Evolutionary conservation across 257 asterid genomes (phyloP).

Genomic region (Solanum megistacrolobum): DNA sequence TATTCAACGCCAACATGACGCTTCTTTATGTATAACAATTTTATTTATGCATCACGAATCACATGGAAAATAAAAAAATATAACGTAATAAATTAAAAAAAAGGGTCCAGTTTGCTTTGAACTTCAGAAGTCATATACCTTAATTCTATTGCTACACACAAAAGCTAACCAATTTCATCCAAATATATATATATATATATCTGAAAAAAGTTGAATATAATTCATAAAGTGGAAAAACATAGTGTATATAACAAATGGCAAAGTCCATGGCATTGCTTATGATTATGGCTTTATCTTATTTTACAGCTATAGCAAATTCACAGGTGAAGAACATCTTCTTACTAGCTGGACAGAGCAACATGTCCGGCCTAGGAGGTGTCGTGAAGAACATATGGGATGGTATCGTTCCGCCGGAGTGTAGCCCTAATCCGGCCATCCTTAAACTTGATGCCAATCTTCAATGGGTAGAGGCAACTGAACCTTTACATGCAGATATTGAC

Average conservation of each 20-base stretch:
- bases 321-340: background rate
- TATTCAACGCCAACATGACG: background rate
- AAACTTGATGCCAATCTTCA: background rate
- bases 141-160: background rate
- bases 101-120: background rate
- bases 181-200: background rate
- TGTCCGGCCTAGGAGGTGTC: conserved; percentile 14
- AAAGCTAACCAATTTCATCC: background rate
- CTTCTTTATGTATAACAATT: background rate
- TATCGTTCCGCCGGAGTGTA: background rate
- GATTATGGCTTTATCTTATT: background rate
- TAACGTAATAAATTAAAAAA: background rate
- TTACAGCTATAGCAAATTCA: background rate
- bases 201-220: background rate
- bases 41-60: background rate
- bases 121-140: background rate
- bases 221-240: background rate
- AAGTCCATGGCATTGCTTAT: background rate
- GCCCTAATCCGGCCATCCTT: background rate
- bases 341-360: conserved; percentile 23
- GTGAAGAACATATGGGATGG: conserved; percentile 5
- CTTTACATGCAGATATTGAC: background rate
- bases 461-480: background rate
- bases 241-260: background rate
- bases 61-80: background rate